Percentiles rank a stretch among this genome's conserved stretches.
Evolutionary conservation across 2,329 filamentous ascomycete species (phyloP).

Genomic region (Dothistroma septosporum): DNA sequence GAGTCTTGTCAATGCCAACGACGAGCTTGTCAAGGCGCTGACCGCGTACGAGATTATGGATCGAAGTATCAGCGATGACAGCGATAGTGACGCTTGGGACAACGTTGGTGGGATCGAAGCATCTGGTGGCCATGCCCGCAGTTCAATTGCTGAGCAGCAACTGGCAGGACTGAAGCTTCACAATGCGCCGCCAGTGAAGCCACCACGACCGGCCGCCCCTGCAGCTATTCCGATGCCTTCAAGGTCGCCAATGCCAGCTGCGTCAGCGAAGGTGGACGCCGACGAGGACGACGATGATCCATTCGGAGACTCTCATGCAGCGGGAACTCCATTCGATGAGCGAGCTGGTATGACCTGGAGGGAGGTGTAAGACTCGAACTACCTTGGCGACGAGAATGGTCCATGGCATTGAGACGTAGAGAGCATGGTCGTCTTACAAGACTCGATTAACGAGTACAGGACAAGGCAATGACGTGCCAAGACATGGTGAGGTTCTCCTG

Average conservation of each 20-base stretch:
- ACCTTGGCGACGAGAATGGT: background rate
- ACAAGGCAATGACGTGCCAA: background rate
- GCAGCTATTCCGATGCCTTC: constrained; percentile 36
- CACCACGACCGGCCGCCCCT: constrained; percentile 45
- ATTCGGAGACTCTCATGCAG: constrained; percentile 77
- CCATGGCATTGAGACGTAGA: background rate
- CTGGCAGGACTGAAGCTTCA: constrained; percentile 46
- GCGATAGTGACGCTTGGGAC: constrained; percentile 60
- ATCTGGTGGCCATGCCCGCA: constrained; percentile 7
- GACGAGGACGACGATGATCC: constrained; percentile 82
- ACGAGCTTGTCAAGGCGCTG: constrained; percentile 87
- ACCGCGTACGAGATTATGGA: constrained; percentile 96
- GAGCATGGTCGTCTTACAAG: background rate
- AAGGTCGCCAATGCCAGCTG: constrained; percentile 22
- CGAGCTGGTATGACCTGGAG: constrained; percentile 29
- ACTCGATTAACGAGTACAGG: background rate
- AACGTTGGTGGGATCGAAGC: constrained; percentile 12
- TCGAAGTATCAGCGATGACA: constrained; percentile 71
- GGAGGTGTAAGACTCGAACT: constrained; percentile 35
- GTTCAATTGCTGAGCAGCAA: constrained; percentile 36
- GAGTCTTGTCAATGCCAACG: constrained; percentile 85
- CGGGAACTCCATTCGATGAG: constrained; percentile 48
- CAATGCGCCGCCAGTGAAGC: constrained; percentile 45
- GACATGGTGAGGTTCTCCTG: background rate
- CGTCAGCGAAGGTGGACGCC: constrained; percentile 38